Percentiles rank a stretch among this genome's conserved stretches.
These are phyloP conservation scores for Trichosanthes truncata DNA, from an alignment of 306 rosid species.

Conservation along the genomic window DNA sequence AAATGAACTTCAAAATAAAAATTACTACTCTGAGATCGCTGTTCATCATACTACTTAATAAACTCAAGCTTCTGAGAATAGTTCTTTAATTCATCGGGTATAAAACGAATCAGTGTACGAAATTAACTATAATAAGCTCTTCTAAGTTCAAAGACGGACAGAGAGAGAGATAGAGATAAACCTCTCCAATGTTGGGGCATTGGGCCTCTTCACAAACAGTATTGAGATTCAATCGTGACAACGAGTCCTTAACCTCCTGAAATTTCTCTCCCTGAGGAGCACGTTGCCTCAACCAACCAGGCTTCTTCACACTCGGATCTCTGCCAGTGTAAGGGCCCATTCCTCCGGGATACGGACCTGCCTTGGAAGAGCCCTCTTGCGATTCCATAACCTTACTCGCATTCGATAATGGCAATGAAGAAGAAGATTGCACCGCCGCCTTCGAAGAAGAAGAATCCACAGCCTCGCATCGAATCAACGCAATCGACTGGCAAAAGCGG, in stretches of 20 bases:
- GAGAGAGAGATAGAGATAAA: conserved; percentile 2
- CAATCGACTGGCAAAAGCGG: neutral
- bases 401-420: conserved; percentile 6
- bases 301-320: conserved; percentile 71
- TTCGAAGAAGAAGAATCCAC: conserved; percentile 21
- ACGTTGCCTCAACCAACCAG: conserved; percentile 74
- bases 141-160: neutral
- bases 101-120: neutral
- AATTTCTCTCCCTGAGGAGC: conserved; percentile 73
- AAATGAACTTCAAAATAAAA: neutral
- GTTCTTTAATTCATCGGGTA: neutral
- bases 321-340: conserved; percentile 70
- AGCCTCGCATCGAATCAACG: conserved; percentile 34
- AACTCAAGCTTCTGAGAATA: neutral
- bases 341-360: conserved; percentile 37
- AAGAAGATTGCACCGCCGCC: neutral
- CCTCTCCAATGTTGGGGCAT: conserved; percentile 95
- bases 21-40: neutral
- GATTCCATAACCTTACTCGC: conserved; percentile 20
- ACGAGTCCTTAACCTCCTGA: conserved; percentile 42
- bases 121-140: neutral
- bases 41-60: neutral
- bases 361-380: conserved; percentile 12
- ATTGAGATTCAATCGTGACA: conserved; percentile 69
- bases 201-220: conserved; percentile 94